Percentiles rank a stretch among this genome's conserved stretches.
Evolutionary conservation across 116 monocot genomes (phyloP).

Genomic region (Iris pallida): DNA sequence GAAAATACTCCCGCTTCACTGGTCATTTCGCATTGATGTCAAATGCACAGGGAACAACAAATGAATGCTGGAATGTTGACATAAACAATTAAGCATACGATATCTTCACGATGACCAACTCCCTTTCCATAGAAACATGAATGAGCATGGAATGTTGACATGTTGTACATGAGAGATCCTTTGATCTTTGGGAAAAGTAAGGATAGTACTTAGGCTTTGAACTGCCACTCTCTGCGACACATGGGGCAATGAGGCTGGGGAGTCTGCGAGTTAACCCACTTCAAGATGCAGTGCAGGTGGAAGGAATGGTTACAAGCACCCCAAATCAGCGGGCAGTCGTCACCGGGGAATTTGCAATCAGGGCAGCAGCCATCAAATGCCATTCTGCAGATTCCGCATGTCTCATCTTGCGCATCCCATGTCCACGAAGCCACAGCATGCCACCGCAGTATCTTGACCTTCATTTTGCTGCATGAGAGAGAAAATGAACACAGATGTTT

Average conservation of each 20-base stretch:
- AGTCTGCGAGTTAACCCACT: constrained; percentile 86
- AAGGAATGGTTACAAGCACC: constrained; percentile 86
- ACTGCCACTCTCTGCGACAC: constrained; percentile 95
- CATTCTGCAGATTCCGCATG: constrained; percentile 96
- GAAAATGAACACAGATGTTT: not conserved
- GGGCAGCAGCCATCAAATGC: constrained; percentile 92
- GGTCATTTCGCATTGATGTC: too few species aligned
- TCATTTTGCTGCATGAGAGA: constrained; percentile 9
- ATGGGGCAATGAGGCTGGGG: constrained; percentile 81
- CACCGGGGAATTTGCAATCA: constrained; percentile 89
- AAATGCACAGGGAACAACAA: too few species aligned
- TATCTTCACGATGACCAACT: too few species aligned
- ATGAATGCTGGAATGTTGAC: too few species aligned
- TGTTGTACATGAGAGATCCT: too few species aligned
- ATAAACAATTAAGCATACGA: too few species aligned
- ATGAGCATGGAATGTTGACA: too few species aligned
- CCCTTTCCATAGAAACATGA: too few species aligned
- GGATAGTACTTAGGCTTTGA: constrained; percentile 42
- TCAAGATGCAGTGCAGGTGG: constrained; percentile 88
- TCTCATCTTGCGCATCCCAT: constrained; percentile 88
- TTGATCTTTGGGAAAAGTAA: not conserved
- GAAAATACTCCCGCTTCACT: too few species aligned
- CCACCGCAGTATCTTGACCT: constrained; percentile 43
- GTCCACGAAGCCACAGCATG: constrained; percentile 92
- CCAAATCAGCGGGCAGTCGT: constrained; percentile 90